Evolutionary conservation across 495 filamentous ascomycete genomes (phyloP).

Genomic region (Penicillium samsonianum): DNA sequence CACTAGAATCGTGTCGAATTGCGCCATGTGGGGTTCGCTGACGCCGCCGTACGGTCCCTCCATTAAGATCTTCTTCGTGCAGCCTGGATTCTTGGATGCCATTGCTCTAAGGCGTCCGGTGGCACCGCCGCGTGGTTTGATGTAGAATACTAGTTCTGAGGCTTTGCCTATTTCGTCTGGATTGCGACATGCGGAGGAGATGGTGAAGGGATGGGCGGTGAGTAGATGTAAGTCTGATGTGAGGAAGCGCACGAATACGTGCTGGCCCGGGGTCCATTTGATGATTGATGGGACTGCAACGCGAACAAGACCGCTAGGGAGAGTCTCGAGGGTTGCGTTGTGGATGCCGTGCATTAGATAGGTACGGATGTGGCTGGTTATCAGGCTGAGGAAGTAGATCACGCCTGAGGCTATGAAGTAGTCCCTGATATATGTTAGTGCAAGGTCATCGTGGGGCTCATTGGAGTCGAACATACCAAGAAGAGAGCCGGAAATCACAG

Average conservation of each 20-base stretch:
- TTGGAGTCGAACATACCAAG: conserved; percentile 42
- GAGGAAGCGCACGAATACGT: conserved; percentile 53
- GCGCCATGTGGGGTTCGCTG: conserved; percentile 21
- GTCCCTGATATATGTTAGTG: conserved; percentile 40
- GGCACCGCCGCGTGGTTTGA: conserved; percentile 43
- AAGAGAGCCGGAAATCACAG: conserved; percentile 43
- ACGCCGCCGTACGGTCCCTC: conserved; percentile 56
- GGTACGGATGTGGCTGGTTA: conserved; percentile 46
- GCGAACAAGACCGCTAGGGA: conserved; percentile 44
- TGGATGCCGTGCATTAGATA: conserved; percentile 49
- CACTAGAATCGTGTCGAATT: conserved; percentile 44
- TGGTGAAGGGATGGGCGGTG: conserved; percentile 55
- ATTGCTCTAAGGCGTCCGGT: conserved; percentile 42
- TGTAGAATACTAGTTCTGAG: conserved; percentile 45
- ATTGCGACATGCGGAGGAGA: conserved; percentile 41
- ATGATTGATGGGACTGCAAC: conserved; percentile 49
- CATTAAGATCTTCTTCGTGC: conserved; percentile 38
- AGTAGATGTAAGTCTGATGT: conserved; percentile 42
- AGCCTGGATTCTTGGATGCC: conserved; percentile 32
- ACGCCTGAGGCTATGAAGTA: conserved; percentile 60
- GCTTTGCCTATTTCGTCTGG: conserved; percentile 21
- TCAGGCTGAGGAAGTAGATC: conserved; percentile 48
- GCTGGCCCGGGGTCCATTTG: conserved; percentile 51
- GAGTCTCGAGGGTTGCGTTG: conserved; percentile 44
- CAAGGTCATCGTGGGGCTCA: not conserved